Base-by-base conservation (phyloP, 2,329 filamentous ascomycete species). In the Exserohilum turcica region DNA sequence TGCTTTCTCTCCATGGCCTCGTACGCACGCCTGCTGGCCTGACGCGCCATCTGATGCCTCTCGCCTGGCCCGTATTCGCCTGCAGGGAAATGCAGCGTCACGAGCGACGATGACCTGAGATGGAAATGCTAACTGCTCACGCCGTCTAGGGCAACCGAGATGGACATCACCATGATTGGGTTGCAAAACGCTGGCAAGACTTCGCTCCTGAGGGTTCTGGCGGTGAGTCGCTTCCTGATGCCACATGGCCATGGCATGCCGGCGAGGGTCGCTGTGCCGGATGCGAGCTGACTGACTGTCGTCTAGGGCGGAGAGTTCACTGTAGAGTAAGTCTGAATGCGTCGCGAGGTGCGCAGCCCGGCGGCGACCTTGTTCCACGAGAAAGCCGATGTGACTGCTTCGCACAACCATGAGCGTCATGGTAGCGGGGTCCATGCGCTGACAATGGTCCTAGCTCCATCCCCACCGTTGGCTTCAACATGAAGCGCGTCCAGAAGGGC, bases 111-210 rank as follows among this genome's bases (percentile, higher is more conserved):
- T 43, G 32, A 49, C 42, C 12, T 32, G 44, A 52, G 36, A 56
- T 56, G 48, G 45, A 35, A 19, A 54, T 54, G 61, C 70, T 70
- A 59, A 68, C 54, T 52, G 37, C 31, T 52, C 44, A 52, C 55
- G 47, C 52, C 58, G 46, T 63, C 24, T 57, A 97, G 93, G 94
- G 92, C 93, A 65, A 96, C 92, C 64, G 94, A 99, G 81, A 97
- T 99, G 92, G 94, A 99, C 79, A 93, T 99, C 74, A 97, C 94
- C 66, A 96, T 99, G 89, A 93, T 99, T 75, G 94, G 94, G 19
- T 80, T 99, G 73, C 94, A 99, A 75, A 97, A 97, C 79, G 94
- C 94, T 54, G 94, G 94, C 71, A 99, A 99, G 80, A 97, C 94
- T 33, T 97, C 93, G 58, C 78, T 99, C 71, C 82, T 99, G 75